phyloP scores from a whole-genome alignment of 1,139 yeast species.

The Chernovozyma aurita region DNA sequence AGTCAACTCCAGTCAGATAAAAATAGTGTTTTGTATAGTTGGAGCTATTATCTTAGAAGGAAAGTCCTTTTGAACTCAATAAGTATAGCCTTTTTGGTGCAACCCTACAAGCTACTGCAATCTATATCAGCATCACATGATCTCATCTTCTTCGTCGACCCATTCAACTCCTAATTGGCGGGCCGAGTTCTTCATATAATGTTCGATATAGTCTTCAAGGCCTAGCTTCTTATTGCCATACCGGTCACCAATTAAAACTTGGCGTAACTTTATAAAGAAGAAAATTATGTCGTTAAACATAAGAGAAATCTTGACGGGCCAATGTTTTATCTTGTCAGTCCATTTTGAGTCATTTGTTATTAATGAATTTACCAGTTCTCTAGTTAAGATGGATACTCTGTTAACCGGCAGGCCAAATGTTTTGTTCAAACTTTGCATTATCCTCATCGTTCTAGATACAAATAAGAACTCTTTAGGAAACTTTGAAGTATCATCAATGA shows the following conservation, averaged over 20 bases:
- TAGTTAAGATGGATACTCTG: slow-evolving; percentile 58
- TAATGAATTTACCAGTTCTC: slow-evolving; percentile 37
- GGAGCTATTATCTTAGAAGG: too few relatives aligned
- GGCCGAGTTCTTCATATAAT: slow-evolving; percentile 39
- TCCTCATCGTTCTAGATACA: slow-evolving; percentile 66
- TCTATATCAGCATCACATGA: too few relatives aligned
- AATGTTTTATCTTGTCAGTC: slow-evolving; percentile 21
- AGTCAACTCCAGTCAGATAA: too few relatives aligned
- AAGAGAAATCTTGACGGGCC: slow-evolving; percentile 30
- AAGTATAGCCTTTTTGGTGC: too few relatives aligned
- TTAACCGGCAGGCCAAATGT: slow-evolving; percentile 70
- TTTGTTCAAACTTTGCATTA: slow-evolving; percentile 67
- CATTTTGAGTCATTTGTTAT: slow-evolving; percentile 12
- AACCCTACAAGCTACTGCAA: too few relatives aligned
- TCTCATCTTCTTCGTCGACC: too few relatives aligned
- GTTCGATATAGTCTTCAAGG: slow-evolving; percentile 45
- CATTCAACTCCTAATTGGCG: slow-evolving; percentile 38
- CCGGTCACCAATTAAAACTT: slow-evolving; percentile 27
- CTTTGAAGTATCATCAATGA: slow-evolving; percentile 57
- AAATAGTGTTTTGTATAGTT: too few relatives aligned
- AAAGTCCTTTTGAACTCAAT: too few relatives aligned
- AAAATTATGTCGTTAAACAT: slow-evolving; percentile 43
- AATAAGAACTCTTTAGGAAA: slow-evolving; percentile 67
- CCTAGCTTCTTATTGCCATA: slow-evolving; percentile 35
- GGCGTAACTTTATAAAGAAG: slow-evolving; percentile 35